A percentile compares a stretch with the other conserved stretches of the same genome.
Evolutionary conservation across 2,329 filamentous ascomycete species (phyloP).

Genomic region (Neoascochyta sp.): DNA sequence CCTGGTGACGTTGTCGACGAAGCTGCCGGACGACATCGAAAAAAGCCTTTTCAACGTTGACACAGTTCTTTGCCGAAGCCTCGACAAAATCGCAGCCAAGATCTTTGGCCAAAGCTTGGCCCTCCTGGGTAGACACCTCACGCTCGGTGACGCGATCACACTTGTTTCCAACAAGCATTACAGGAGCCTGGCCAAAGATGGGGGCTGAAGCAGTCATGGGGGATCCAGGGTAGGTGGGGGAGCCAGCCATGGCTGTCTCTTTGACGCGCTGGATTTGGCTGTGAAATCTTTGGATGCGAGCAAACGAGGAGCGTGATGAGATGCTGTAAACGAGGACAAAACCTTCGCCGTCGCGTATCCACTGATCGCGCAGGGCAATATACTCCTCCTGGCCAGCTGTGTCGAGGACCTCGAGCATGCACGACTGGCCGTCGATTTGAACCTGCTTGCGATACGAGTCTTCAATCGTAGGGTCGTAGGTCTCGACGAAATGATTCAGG

Average conservation of each 20-base stretch:
- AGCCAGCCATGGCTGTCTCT: slow-evolving; percentile 71
- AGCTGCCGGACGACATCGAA: slow-evolving; percentile 94
- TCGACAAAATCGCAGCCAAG: slow-evolving; percentile 96
- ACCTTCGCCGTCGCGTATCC: slow-evolving; percentile 96
- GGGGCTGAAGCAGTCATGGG: slow-evolving; percentile 55
- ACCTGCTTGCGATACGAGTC: slow-evolving; percentile 67
- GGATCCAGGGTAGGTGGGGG: slow-evolving; percentile 72
- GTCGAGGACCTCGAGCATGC: slow-evolving; percentile 96
- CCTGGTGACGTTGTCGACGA: slow-evolving; percentile 69
- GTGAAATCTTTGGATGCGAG: slow-evolving; percentile 91
- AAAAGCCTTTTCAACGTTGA: slow-evolving; percentile 97
- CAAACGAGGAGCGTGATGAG: slow-evolving; percentile 91
- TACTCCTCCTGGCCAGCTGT: slow-evolving; percentile 99
- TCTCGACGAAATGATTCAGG: slow-evolving; percentile 97
- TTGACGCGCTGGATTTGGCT: slow-evolving; percentile 97
- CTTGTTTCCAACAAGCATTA: slow-evolving; percentile 99
- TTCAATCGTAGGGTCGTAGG: slow-evolving; percentile 67
- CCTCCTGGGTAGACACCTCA: slow-evolving; percentile 95
- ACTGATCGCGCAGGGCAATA: slow-evolving; percentile 92
- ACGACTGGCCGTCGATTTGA: slow-evolving; percentile 88
- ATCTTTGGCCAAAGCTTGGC: slow-evolving; percentile 83
- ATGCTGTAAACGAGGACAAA: slow-evolving; percentile 99
- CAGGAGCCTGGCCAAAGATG: slow-evolving; percentile 67
- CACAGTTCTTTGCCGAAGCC: slow-evolving; percentile 94
- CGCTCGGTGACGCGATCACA: slow-evolving; percentile 94